Conservation (phyloP, 2,329 filamentous ascomycete species). For the Fusarium zealandicum region DNA sequence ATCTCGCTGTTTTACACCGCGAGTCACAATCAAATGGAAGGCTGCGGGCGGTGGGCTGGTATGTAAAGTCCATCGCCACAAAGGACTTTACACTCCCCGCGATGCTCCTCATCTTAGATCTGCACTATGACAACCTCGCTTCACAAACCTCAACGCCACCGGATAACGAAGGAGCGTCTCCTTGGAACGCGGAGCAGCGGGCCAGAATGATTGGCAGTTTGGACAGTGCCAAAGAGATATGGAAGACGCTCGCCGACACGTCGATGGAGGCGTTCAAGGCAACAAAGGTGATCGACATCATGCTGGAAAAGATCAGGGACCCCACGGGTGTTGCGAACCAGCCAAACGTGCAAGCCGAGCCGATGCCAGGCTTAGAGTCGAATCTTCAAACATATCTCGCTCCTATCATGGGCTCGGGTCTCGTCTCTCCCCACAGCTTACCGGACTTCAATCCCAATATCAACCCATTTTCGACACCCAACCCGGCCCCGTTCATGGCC, state of each 20-base stretch:
- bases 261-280: conserved; percentile 94
- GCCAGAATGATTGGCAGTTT: conserved; percentile 79
- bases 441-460: conserved; percentile 39
- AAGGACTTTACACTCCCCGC: conserved; percentile 87
- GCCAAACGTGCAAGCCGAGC: conserved; percentile 27
- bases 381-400: conserved; percentile 50
- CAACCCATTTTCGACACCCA: conserved; percentile 47
- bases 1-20: conserved; percentile 76
- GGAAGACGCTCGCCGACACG: conserved; percentile 76
- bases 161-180: conserved; percentile 55
- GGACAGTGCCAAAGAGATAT: conserved; percentile 77
- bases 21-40: conserved; percentile 78
- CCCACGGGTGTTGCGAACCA: conserved; percentile 25
- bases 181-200: conserved; percentile 67
- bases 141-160: conserved; percentile 49
- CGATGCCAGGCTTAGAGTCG: conserved; percentile 42
- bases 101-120: conserved; percentile 83
- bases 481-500: conserved; percentile 51
- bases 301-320: conserved; percentile 76
- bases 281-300: conserved; percentile 78
- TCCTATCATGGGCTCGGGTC: conserved; percentile 36
- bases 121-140: conserved; percentile 72
- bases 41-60: conserved; percentile 77
- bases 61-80: conserved; percentile 78
- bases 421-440: conserved; percentile 40